Conservation (phyloP, 2,329 filamentous ascomycete genomes). For the Thermochaetoides dissita region DNA sequence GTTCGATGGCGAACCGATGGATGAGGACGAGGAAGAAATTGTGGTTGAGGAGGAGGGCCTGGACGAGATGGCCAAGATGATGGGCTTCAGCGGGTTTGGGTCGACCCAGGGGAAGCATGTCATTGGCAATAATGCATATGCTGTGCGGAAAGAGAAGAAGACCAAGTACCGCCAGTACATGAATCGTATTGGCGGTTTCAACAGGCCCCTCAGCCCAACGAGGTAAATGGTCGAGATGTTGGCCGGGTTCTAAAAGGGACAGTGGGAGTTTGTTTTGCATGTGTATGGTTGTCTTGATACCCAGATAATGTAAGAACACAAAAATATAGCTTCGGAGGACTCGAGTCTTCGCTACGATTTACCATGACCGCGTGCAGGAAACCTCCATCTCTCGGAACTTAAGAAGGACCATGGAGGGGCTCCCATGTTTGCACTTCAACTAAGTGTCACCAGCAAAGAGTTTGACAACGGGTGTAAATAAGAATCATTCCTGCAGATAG, state of each 20-base stretch:
- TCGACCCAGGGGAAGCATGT: slow-evolving; percentile 84
- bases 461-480: too few species aligned
- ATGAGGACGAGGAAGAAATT: slow-evolving; percentile 33
- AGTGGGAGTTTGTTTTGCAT: neutral
- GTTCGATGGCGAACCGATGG: slow-evolving; percentile 17
- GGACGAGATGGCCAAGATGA: slow-evolving; percentile 64
- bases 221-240: slow-evolving; percentile 16
- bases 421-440: too few species aligned
- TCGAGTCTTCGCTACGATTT: too few species aligned
- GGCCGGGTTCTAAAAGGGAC: too few species aligned
- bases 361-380: too few species aligned
- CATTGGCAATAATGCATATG: slow-evolving; percentile 71
- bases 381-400: too few species aligned
- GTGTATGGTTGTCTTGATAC: slow-evolving; percentile 8
- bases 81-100: slow-evolving; percentile 81
- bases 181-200: slow-evolving; percentile 72
- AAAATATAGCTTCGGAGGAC: too few species aligned
- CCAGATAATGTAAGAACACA: slow-evolving; percentile 3
- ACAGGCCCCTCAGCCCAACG: slow-evolving; percentile 55
- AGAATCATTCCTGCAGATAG: too few species aligned
- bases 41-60: slow-evolving; percentile 52
- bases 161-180: slow-evolving; percentile 95
- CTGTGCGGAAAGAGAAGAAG: slow-evolving; percentile 82
- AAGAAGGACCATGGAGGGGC: too few species aligned
- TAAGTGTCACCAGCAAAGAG: too few species aligned